Evolutionary conservation across 345 rosid species (phyloP), one percentile per base, ranked within the genome.

Genomic region (Aethionema arabicum): DNA sequence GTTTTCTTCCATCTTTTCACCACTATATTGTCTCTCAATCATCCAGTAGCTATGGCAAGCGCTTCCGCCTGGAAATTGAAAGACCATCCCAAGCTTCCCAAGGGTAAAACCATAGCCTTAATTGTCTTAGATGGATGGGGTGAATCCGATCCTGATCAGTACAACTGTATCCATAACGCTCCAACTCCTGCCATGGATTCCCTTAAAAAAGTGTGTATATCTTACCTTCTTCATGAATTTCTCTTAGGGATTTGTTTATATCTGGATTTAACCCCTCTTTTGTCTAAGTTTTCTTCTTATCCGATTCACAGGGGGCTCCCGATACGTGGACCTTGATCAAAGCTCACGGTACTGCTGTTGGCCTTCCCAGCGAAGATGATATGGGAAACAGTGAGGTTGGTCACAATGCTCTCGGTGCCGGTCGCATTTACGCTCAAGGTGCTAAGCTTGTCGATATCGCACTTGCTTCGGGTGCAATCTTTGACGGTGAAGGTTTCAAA

Each of bases 341-440:
- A 75, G 99, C 99, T 49, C 97, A 93, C 44, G 99, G 97, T 36
- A 74, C 56, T 10, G 96, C 97, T 7, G 99, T 90, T 12, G 99
- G 99, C 27, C 97, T 93, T 16, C 99, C 99, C 3, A 78, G 88
- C 10, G 99, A 93, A 14, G 99, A 93, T 67, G 99, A 93, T 61
- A 90, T 90, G 99, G 99, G 99, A 13, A 93, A 93, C 75, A 93
- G 99, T 63, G 99, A 93, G 71, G 99, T 90, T n/a, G 99, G 99
- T 55, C 99, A 93, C 61, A 93, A 93, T 61, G 99, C 99, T 14
- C 99, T 93, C 9, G 97, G 99, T 5, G 96, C 99, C 38, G 97
- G 99, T 9, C 81, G 97, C 11, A 90, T 93, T 51, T 93, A 57
- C 69, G 99, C 96, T 47, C 99, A 93, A 72, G 99, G 99, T 58